Evolutionary conservation across 495 filamentous ascomycete species (phyloP).

Genomic region (Terfezia claveryi): DNA sequence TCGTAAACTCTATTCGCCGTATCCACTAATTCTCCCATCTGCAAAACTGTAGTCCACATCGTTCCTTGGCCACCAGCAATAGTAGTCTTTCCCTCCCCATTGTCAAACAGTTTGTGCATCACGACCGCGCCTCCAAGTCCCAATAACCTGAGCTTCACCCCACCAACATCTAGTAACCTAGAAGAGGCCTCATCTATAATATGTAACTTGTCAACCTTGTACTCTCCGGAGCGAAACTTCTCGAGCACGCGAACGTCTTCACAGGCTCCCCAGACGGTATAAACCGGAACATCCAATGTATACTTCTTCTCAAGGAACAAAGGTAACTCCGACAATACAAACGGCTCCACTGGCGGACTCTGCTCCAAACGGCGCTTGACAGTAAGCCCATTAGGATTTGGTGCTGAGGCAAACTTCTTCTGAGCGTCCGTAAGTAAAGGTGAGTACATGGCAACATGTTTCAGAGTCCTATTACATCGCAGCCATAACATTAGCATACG

Average conservation of each 20-base stretch:
- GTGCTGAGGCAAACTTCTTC: slow-evolving; percentile 53
- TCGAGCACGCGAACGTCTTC: slow-evolving; percentile 96
- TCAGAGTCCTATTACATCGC: slow-evolving; percentile 48
- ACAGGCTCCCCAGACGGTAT: slow-evolving; percentile 97
- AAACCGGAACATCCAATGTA: slow-evolving; percentile 86
- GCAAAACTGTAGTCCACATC: slow-evolving; percentile 97
- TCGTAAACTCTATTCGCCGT: slow-evolving; percentile 97
- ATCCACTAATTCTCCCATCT: slow-evolving; percentile 97
- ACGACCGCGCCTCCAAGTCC: slow-evolving; percentile 92
- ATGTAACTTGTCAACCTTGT: slow-evolving; percentile 92
- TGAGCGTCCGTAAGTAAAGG: slow-evolving; percentile 69
- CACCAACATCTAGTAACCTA: slow-evolving; percentile 76
- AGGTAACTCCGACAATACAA: slow-evolving; percentile 90
- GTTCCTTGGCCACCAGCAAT: slow-evolving; percentile 97
- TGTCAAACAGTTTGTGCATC: slow-evolving; percentile 99
- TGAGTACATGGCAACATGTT: slow-evolving; percentile 96
- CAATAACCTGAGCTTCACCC: slow-evolving; percentile 84
- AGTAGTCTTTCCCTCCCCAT: slow-evolving; percentile 90
- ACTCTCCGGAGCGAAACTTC: slow-evolving; percentile 93
- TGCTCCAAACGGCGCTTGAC: slow-evolving; percentile 51
- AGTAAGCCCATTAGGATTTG: slow-evolving; percentile 37
- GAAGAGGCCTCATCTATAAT: slow-evolving; percentile 97
- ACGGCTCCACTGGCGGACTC: slow-evolving; percentile 33
- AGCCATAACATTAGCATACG: too few relatives aligned
- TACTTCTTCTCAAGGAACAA: slow-evolving; percentile 69